Percentiles rank a stretch among this genome's conserved stretches.
These are phyloP conservation scores for Limonium bicolor DNA, from an alignment of 148 eudicot species.

Conservation along the genomic window DNA sequence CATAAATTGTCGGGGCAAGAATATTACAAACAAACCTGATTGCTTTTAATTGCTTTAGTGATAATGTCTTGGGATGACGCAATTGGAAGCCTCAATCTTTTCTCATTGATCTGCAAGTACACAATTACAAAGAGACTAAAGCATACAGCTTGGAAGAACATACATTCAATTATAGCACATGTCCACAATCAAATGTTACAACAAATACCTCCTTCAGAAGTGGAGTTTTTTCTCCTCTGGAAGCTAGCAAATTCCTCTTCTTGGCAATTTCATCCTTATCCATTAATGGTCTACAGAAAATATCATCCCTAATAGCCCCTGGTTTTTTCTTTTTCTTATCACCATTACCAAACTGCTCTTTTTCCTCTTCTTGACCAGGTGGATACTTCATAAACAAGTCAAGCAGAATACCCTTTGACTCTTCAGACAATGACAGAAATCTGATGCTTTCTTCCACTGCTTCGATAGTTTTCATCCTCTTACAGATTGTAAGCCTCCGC, in stretches of 20 bases:
- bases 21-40: conserved; percentile 39
- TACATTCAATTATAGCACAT: neutral
- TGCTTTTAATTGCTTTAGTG: conserved; percentile 39
- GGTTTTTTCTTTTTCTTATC: conserved; percentile 12
- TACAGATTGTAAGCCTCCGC: conserved; percentile 45
- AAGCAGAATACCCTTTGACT: conserved; percentile 36
- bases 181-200: neutral
- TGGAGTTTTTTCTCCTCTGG: conserved; percentile 18
- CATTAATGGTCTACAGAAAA: conserved; percentile 36
- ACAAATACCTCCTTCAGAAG: conserved; percentile 46
- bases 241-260: conserved; percentile 29
- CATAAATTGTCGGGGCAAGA: neutral
- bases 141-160: no score
- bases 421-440: conserved; percentile 44
- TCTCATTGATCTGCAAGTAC: conserved; percentile 36
- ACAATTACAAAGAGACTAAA: neutral
- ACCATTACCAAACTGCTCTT: conserved; percentile 15
- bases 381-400: conserved; percentile 65
- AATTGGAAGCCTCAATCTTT: conserved; percentile 79
- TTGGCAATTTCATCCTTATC: conserved; percentile 29
- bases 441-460: conserved; percentile 14
- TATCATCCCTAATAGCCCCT: conserved; percentile 22
- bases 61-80: conserved; percentile 59
- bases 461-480: conserved; percentile 16
- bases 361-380: conserved; percentile 42